phyloP scores from a whole-genome alignment of 805 yeast species.

The Lipomyces mesembrius region DNA sequence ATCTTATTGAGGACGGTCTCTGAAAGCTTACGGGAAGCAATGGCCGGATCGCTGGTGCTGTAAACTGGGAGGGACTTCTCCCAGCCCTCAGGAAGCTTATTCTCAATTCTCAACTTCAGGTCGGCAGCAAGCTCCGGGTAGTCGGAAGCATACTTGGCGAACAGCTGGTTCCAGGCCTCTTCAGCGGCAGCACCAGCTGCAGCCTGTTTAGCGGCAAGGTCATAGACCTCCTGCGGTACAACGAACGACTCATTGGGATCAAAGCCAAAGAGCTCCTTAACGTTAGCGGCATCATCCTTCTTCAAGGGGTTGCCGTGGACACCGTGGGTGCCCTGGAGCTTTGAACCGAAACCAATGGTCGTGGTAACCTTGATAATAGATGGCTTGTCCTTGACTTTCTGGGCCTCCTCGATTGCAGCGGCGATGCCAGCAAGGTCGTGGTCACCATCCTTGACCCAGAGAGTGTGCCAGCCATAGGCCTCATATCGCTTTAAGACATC shows the following conservation, averaged over 20 bases:
- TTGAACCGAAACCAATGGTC: conserved; percentile 92
- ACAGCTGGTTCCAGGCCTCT: conserved; percentile 71
- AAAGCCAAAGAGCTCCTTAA: conserved; percentile 84
- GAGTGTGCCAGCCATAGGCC: conserved; percentile 92
- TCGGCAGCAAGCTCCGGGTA: conserved; percentile 82
- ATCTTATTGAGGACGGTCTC: conserved; percentile 74
- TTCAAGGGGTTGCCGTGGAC: conserved; percentile 98
- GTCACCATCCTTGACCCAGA: conserved; percentile 80
- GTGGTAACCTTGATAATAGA: conserved; percentile 86
- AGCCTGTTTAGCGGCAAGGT: conserved; percentile 60
- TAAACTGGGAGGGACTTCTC: conserved; percentile 74
- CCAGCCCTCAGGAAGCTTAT: conserved; percentile 85
- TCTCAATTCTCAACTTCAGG: conserved; percentile 73
- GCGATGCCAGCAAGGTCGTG: conserved; percentile 71
- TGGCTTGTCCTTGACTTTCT: conserved; percentile 80
- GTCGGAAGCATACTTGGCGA: conserved; percentile 64
- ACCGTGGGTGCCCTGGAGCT: conserved; percentile 79
- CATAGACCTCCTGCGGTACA: conserved; percentile 83
- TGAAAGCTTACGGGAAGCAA: conserved; percentile 93
- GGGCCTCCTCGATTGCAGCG: conserved; percentile 79
- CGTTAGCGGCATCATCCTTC: conserved; percentile 86
- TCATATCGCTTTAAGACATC: conserved; percentile 82
- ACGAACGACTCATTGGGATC: conserved; percentile 79
- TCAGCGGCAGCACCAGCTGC: conserved; percentile 69
- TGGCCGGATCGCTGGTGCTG: conserved; percentile 75